Conservation (phyloP, 2,329 filamentous ascomycete species). For the Teratosphaeria nubilosa region DNA sequence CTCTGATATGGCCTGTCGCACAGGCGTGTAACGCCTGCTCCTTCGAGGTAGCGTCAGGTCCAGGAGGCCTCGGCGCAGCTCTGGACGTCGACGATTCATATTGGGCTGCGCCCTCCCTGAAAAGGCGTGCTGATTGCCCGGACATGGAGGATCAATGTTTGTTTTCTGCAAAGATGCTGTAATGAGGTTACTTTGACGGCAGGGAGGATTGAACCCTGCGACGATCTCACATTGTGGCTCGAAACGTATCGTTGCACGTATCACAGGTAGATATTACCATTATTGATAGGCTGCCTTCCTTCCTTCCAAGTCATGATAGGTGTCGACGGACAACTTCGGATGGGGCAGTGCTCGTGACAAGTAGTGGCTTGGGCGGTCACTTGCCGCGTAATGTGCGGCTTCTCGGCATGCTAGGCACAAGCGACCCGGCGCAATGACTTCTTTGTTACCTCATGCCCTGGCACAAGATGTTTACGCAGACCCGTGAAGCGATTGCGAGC, state of each 20-base stretch:
- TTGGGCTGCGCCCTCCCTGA: not conserved
- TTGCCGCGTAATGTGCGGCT: not conserved
- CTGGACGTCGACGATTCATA: not conserved
- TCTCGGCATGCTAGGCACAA: not conserved
- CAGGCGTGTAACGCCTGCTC: not conserved
- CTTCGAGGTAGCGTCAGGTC: not conserved
- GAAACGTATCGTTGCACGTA: too few species aligned
- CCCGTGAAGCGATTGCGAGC: not conserved
- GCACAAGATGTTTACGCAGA: not conserved
- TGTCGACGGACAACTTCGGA: not conserved
- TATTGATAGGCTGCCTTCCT: too few species aligned
- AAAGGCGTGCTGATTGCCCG: not conserved
- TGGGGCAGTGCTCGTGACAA: not conserved
- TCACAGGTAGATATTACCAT: too few species aligned
- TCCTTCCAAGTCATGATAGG: not conserved
- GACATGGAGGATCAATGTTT: not conserved
- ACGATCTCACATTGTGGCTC: not conserved
- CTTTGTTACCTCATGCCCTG: not conserved
- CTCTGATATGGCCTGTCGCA: not conserved
- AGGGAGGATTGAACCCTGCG: not conserved
- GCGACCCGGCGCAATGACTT: not conserved
- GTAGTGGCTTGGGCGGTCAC: not conserved
- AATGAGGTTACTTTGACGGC: not conserved
- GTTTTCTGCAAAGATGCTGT: not conserved
- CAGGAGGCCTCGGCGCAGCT: not conserved